Evolutionary conservation across 2,329 filamentous ascomycete species (phyloP).

Genomic region (Diaporthe sp.): DNA sequence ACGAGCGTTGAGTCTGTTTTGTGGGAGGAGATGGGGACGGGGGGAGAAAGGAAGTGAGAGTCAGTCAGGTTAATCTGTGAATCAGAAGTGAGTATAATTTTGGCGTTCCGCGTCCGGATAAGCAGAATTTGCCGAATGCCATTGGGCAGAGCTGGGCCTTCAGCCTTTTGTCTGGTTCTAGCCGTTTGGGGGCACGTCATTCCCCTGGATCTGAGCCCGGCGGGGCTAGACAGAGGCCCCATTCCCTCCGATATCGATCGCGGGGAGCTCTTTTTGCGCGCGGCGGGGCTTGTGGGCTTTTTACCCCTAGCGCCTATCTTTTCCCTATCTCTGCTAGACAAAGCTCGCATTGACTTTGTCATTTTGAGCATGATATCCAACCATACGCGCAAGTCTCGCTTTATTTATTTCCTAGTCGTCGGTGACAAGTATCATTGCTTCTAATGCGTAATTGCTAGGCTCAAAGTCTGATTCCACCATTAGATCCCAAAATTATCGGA

Average conservation of each 20-base stretch:
- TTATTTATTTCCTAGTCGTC: neutral
- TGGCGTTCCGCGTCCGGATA: constrained; percentile 33
- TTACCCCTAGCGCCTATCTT: neutral
- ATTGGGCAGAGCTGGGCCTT: constrained; percentile 18
- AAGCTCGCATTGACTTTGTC: neutral
- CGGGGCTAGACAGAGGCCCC: constrained; percentile 1
- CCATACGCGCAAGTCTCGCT: neutral
- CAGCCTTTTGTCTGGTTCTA: constrained; percentile 30
- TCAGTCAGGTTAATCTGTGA: constrained; percentile 33
- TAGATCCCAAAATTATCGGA: neutral
- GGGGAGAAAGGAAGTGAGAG: constrained; percentile 26
- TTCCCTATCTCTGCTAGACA: neutral
- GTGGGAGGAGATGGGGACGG: constrained; percentile 11
- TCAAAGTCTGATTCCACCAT: neutral
- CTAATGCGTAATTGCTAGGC: neutral
- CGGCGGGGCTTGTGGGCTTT: neutral
- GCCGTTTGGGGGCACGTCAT: constrained; percentile 24
- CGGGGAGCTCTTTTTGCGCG: constrained; percentile 3
- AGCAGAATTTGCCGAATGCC: constrained; percentile 34
- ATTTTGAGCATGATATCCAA: neutral
- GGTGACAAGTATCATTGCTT: neutral
- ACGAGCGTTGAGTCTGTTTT: constrained; percentile 28
- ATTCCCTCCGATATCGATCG: constrained; percentile 38
- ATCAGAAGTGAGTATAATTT: constrained; percentile 31
- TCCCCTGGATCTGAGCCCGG: constrained; percentile 30